Evolutionary conservation across 2,329 filamentous ascomycete species (phyloP), one percentile per base, ranked within the genome.

Genomic region (Chlorencoelia australis): DNA sequence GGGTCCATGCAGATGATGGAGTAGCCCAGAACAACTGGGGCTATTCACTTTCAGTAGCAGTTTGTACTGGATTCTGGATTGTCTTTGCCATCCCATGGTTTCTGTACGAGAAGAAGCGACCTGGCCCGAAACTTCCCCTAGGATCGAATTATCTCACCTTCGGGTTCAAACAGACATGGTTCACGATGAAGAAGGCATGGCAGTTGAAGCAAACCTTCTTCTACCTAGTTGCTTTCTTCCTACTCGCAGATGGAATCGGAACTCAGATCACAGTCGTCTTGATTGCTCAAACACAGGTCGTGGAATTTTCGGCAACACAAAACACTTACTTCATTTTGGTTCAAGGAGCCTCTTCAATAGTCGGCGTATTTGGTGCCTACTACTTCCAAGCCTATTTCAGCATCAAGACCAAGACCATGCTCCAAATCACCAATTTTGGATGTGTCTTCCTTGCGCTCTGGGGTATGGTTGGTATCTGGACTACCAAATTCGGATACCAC

Each of bases 391-490:
- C 39, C 11, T 29, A 37, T 7, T 49, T 55, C 36, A 44, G 45
- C 4, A 15, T 56, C 7, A 38, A 47, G n/a, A 55, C 53, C 11
- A 54, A 55, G 36, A 44, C 45, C 1, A 54, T 56, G 50, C 46
- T 55, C 7, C 52, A 55, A 28, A 28, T 40, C 7, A 45, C 47
- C 11, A 56, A 55, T 33, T 49, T 48, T 27, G 46, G 44, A 3
- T 49, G 44, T 30, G 32, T 55, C 4, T 29, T 55, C 6, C 34
- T 49, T 15, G 43, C 48, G 1, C 33, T 54, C 1, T 56, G 52
- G 52, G 53, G 53, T 7, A 51, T 52, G 45, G 35, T 53, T 20
- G 53, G 53, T 7, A 53, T 56, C 27, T 55, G 52, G 52, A 53
- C 52, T 1, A 39, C 37, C 5, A 50, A 50, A 29, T 37, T 53